Evolutionary conservation across 2,329 filamentous ascomycete species (phyloP), one percentile per base, ranked within the genome.

Genomic region (Alternaria sp.): DNA sequence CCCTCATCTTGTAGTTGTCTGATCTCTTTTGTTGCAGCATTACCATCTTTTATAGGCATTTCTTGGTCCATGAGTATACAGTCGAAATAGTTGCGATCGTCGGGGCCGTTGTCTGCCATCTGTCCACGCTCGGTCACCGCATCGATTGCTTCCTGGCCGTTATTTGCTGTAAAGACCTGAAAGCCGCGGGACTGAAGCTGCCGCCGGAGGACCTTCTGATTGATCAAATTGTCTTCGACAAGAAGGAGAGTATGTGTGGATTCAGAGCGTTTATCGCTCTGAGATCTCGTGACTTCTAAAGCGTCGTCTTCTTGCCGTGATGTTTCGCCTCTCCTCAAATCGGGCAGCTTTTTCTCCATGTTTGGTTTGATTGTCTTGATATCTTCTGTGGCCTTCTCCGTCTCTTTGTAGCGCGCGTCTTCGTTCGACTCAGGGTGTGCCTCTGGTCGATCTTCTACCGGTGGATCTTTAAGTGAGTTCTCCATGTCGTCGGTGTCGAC

Each of bases 151-250:
- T 83, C 77, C 18, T 75, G 70, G 2, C 83, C 82, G 42, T 85
- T 80, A 7, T 75, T 75, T 1, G 82, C 82, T 1, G 78, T 78
- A 16, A 76, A 69, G 1, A 75, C 82, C 16, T 80, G 75, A 24
- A 83, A 75, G 0, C 78, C 75, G 11, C 81, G 74, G 42, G 80
- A 80, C 54, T 80, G 78, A 51, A 83, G 81, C 63, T 84, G 83
- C 66, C 83, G 81, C 14, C 79, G 75, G 28, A 85, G 65, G 26
- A 85, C 82, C 20, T 82, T 81, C 0, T 84, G 76, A 22, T 85
- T 85, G 55, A 84, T 80, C 3, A 78, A 55, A 46, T 84, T 85
- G 60, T 84, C 83, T 61, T 84, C 83, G 0, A 84, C 82, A 1
- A 85, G 69, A 0, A 85, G 74, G 7, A 79, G 57, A 2, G 72